These are phyloP conservation scores for Camelina hispida DNA, from an alignment of 345 rosid species.

Conservation along the genomic window DNA sequence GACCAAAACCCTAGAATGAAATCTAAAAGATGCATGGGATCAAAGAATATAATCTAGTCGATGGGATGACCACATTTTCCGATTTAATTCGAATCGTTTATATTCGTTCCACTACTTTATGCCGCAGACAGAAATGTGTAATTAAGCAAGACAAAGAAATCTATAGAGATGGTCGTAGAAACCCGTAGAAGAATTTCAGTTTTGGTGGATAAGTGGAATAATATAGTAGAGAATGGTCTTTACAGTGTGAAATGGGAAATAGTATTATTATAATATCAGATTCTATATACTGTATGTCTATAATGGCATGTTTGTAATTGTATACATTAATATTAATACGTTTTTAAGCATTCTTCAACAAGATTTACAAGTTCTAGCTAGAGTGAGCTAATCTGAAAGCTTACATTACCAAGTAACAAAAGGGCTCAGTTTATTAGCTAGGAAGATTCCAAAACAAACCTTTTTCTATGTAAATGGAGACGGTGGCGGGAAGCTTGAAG, in stretches of 20 bases:
- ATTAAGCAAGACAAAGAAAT: neutral
- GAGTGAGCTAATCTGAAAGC: neutral
- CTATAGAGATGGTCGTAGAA: conserved; percentile 21
- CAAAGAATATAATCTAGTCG: conserved; percentile 34
- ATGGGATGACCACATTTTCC: conserved; percentile 30
- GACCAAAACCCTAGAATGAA: conserved; percentile 38
- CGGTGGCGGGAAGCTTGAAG: conserved; percentile 41
- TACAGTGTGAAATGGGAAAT: conserved; percentile 5
- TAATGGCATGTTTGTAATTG: neutral
- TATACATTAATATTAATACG: neutral
- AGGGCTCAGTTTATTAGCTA: neutral
- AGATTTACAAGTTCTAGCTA: conserved; percentile 22
- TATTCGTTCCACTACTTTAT: conserved; percentile 29
- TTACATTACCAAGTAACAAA: conserved; percentile 4
- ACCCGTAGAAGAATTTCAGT: conserved; percentile 20
- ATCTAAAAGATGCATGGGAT: conserved; percentile 18
- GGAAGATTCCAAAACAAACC: conserved; percentile 29
- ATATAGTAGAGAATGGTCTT: neutral
- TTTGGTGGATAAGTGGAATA: neutral
- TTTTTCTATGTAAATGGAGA: conserved; percentile 10
- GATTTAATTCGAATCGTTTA: conserved; percentile 16
- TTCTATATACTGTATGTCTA: neutral
- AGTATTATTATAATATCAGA: conserved; percentile 7
- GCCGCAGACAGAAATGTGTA: neutral
- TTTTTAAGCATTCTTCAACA: conserved; percentile 9